phyloP scores from a whole-genome alignment of 75 land plant species.

The Cupressus sempervirens region DNA sequence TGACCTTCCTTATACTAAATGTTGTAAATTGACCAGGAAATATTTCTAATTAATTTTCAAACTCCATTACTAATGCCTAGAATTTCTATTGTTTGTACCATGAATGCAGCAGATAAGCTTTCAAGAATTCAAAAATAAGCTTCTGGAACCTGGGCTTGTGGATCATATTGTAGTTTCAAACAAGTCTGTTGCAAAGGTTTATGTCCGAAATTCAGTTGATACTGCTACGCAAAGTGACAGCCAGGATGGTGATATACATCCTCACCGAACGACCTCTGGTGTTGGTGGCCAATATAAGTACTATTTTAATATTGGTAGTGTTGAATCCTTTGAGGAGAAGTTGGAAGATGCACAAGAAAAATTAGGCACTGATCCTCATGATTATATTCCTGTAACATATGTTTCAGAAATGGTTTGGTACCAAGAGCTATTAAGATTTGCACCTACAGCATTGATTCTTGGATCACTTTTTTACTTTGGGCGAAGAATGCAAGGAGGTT shows the following conservation, averaged over 20 bases:
- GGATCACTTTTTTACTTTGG: slow-evolving; percentile 45
- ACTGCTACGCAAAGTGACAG: slow-evolving; percentile 16
- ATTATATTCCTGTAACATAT: slow-evolving; percentile 89
- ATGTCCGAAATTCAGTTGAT: slow-evolving; percentile 43
- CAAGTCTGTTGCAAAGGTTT: slow-evolving; percentile 94
- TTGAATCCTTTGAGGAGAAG: slow-evolving; percentile 85
- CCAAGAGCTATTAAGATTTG: slow-evolving; percentile 61
- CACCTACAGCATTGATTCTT: slow-evolving; percentile 55
- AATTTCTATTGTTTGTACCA: slow-evolving; percentile 2
- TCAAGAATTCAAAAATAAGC: slow-evolving; percentile 95
- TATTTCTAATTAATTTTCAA: background rate
- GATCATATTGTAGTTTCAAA: slow-evolving; percentile 91
- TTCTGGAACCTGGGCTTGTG: slow-evolving; percentile 91
- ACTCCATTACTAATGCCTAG: background rate
- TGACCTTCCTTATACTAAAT: too few species aligned
- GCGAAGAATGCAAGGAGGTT: slow-evolving; percentile 66
- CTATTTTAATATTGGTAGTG: slow-evolving; percentile 78
- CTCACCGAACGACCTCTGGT: slow-evolving; percentile 19
- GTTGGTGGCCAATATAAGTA: slow-evolving; percentile 43
- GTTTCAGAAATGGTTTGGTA: slow-evolving; percentile 66
- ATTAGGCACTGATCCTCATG: slow-evolving; percentile 72
- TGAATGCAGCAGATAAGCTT: slow-evolving; percentile 79
- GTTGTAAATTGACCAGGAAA: background rate
- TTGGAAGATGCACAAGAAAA: slow-evolving; percentile 82
- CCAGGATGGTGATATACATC: slow-evolving; percentile 10